phyloP scores from a whole-genome alignment of 257 asterid species.

The Anisodus acutangulus region DNA sequence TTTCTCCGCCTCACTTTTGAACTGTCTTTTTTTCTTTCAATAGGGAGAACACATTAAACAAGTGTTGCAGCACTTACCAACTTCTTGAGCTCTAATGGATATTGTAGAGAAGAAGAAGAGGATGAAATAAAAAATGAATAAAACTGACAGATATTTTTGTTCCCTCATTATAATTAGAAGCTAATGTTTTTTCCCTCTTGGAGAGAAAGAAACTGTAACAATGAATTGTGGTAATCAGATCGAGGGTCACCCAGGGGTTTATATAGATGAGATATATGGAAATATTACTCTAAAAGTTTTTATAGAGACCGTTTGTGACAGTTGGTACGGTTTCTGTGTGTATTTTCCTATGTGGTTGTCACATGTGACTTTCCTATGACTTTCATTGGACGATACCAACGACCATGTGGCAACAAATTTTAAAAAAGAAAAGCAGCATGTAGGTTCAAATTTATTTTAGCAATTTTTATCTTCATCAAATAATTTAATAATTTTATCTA shows the following conservation, averaged over 20 bases:
- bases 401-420: neutral
- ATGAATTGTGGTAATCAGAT: neutral
- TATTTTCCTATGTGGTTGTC: conserved; percentile 20
- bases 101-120: neutral
- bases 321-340: neutral
- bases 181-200: neutral
- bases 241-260: neutral
- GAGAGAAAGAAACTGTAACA: neutral
- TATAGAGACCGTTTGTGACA: neutral
- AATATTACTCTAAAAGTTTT: neutral
- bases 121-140: neutral
- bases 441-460: neutral
- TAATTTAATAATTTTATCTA: too few species aligned
- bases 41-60: neutral
- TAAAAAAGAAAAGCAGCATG: neutral
- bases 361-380: conserved; percentile 14
- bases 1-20: neutral
- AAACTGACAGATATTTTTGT: neutral
- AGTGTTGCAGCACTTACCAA: neutral
- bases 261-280: neutral
- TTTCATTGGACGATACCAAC: neutral
- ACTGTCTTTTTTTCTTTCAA: neutral
- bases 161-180: neutral
- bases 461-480: too few species aligned
- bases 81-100: conserved; percentile 25